These are phyloP conservation scores for Monilinia fructigena DNA, from an alignment of 2,329 filamentous ascomycete species.

Conservation along the genomic window DNA sequence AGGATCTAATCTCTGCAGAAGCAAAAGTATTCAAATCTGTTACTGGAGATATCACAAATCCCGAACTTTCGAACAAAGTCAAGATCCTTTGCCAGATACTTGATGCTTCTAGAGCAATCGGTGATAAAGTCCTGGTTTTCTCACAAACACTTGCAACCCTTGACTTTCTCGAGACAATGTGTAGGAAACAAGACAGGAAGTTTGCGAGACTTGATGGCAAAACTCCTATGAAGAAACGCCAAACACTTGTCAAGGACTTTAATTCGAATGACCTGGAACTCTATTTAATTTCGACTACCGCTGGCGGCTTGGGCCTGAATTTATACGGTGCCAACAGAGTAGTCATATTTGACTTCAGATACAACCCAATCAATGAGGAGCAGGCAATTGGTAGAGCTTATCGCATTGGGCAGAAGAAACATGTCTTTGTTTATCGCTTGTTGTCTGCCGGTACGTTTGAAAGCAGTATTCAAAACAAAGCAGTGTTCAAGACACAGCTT, in stretches of 20 bases:
- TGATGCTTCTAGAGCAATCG: conserved; percentile 55
- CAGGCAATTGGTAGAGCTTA: conserved; percentile 87
- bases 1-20: conserved; percentile 31
- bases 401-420: conserved; percentile 77
- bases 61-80: conserved; percentile 65
- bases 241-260: conserved; percentile 65
- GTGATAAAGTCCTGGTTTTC: conserved; percentile 80
- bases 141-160: conserved; percentile 70
- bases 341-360: conserved; percentile 80
- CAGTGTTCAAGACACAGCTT: conserved; percentile 80
- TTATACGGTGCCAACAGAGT: conserved; percentile 82
- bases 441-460: conserved; percentile 78
- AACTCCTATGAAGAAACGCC: conserved; percentile 56
- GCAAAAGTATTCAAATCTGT: conserved; percentile 18
- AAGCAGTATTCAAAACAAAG: conserved; percentile 67
- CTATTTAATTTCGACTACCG: conserved; percentile 78
- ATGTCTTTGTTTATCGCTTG: conserved; percentile 82
- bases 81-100: conserved; percentile 67
- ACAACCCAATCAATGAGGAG: conserved; percentile 77
- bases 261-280: conserved; percentile 58
- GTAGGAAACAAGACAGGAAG: conserved; percentile 50
- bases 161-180: conserved; percentile 62
- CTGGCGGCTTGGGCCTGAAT: conserved; percentile 81
- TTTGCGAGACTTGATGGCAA: conserved; percentile 66
- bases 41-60: conserved; percentile 42